These are phyloP conservation scores for Ophiobolus disseminans DNA, from an alignment of 2,329 filamentous ascomycete genomes.

Conservation along the genomic window DNA sequence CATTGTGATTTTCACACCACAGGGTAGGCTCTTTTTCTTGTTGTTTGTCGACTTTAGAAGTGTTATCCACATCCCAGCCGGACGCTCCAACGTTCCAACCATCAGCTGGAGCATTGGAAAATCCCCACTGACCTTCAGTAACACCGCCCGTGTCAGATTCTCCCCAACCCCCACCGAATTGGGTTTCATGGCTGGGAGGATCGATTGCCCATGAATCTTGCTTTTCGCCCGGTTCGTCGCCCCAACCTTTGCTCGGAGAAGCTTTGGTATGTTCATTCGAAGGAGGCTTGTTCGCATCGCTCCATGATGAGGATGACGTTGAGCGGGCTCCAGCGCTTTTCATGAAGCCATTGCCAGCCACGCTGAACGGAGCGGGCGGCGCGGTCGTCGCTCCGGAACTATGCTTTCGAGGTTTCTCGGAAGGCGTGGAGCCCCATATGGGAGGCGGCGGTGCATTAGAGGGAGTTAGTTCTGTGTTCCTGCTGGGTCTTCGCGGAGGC, in stretches of 20 bases:
- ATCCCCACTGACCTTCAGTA: not conserved
- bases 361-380: slow-evolving; percentile 14
- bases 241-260: no score
- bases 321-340: not conserved
- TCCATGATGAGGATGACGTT: not conserved
- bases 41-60: not conserved
- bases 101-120: not conserved
- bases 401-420: slow-evolving; percentile 4
- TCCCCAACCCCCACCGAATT: no score
- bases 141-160: not conserved
- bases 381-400: slow-evolving; percentile 2
- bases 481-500: not conserved
- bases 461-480: not conserved
- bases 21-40: not conserved
- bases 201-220: no score
- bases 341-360: not conserved
- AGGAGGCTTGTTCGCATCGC: not conserved
- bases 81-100: not conserved
- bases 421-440: slow-evolving; percentile 5
- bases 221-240: no score
- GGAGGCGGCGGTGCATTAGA: slow-evolving; percentile 4
- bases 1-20: no score
- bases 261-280: not conserved
- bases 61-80: not conserved
- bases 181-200: no score